A percentile compares a stretch with the other conserved stretches of the same genome.
These are phyloP conservation scores for Auricularia cornea DNA, from an alignment of 768 basidiomycete genomes.

Conservation along the genomic window DNA sequence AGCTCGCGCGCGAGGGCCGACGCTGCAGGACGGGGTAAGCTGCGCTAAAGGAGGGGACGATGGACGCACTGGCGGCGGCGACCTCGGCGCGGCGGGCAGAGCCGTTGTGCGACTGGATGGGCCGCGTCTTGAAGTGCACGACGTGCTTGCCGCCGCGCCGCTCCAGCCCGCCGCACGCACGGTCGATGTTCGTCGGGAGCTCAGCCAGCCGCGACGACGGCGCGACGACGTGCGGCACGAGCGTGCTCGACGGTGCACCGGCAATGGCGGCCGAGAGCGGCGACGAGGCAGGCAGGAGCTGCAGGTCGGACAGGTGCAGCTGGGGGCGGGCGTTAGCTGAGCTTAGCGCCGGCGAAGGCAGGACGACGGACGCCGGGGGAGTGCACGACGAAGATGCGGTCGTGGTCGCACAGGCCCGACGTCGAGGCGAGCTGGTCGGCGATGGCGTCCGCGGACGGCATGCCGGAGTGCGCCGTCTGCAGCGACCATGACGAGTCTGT, in stretches of 20 bases:
- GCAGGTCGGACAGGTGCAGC: slow-evolving; percentile 74
- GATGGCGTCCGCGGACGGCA: slow-evolving; percentile 5
- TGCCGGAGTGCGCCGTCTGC: slow-evolving; percentile 8
- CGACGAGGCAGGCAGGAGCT: slow-evolving; percentile 45
- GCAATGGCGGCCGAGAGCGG: slow-evolving; percentile 40
- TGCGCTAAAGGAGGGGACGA: too few species aligned
- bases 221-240: slow-evolving; percentile 51
- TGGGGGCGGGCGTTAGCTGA: slow-evolving; percentile 21
- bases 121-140: slow-evolving; percentile 26
- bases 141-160: slow-evolving; percentile 15
- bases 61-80: neutral
- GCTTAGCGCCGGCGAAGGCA: neutral
- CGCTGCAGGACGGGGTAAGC: neutral
- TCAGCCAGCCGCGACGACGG: slow-evolving; percentile 20
- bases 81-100: neutral
- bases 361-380: slow-evolving; percentile 57
- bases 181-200: slow-evolving; percentile 37
- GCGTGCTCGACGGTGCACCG: slow-evolving; percentile 45
- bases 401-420: slow-evolving; percentile 49
- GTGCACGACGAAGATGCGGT: slow-evolving; percentile 58
- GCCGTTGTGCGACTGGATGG: neutral
- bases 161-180: slow-evolving; percentile 32
- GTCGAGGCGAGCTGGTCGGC: slow-evolving; percentile 10
- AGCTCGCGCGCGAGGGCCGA: neutral
- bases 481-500: slow-evolving; percentile 43